Evolutionary conservation across 2,329 filamentous ascomycete species (phyloP).

Genomic region (Penicillium sp.): DNA sequence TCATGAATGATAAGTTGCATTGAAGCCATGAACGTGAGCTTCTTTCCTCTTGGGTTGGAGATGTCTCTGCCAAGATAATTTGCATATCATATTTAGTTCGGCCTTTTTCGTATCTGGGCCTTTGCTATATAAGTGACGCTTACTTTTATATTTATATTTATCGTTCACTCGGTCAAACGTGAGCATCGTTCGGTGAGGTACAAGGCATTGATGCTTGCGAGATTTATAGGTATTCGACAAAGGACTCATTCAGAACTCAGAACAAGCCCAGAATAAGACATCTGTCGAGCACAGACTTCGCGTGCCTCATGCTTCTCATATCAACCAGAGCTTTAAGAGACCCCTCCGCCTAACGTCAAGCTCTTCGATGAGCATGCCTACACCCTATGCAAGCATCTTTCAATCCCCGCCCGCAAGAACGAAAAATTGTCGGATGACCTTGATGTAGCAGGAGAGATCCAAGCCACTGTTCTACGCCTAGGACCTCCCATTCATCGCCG

Average conservation of each 20-base stretch:
- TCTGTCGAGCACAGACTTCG: background rate
- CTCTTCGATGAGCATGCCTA: no score
- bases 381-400: no score
- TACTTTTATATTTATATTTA: background rate
- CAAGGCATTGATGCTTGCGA: no score
- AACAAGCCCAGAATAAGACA: background rate
- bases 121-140: background rate
- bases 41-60: background rate
- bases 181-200: no score
- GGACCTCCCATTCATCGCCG: no score
- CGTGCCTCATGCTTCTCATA: background rate
- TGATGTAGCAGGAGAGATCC: no score
- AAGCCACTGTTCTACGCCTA: no score
- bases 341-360: no score
- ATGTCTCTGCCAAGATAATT: background rate
- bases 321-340: no score
- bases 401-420: no score
- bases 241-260: background rate
- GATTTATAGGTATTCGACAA: background rate
- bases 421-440: no score
- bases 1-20: conserved; percentile 31
- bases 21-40: conserved; percentile 18
- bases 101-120: background rate
- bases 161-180: background rate
- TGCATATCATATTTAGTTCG: background rate